Evolutionary conservation across 345 rosid genomes (phyloP), one percentile per base, ranked within the genome.

Genomic region (Heritiera fomes): DNA sequence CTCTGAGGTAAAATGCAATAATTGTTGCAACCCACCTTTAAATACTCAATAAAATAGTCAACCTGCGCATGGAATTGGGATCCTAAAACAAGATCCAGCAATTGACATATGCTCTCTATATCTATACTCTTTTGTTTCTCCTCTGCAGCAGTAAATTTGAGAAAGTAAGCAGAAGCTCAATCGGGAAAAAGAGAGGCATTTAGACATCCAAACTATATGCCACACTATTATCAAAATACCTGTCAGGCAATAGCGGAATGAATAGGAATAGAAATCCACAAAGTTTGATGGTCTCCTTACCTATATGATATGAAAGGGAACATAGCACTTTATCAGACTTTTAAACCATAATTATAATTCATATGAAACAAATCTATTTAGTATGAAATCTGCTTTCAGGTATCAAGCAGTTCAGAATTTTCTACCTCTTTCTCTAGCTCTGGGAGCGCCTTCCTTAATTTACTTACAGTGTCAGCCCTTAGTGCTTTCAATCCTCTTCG

Each of bases 121-220:
- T 96, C 99, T 53, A 94, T 88, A 81, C 90, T 85, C 88, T 92
- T 92, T 82, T 94, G 97, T 82, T 89, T 91, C 85, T 96, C 98
- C 91, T 96, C 99, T 96, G 87, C 72, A 80, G 80, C 28, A 77
- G 78, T 38, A 63, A 84, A 67, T 52, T 40, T 1, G 2, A 23
- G 30, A 56, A 65, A 7, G 60, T 7, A 70, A 72, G 60, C 2
- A 49, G 32, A 34, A 32, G 47, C 13, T 62, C 49, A 73, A 82
- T 41, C 13, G 12, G 67, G 28, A 52, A 13, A 38, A 63, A 43
- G 8, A 56, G 18, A 41, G 8, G 40, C 11, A 30, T 30, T 14
- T 6, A 74, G 41, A 49, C 49, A 62, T 62, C 52, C 18, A 75
- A 78, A 78, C 6, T 38, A 53, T 55, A 63, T 58, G 75, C 60